Conservation (phyloP, 2,329 filamentous ascomycete species). For the Nakataea oryzae region DNA sequence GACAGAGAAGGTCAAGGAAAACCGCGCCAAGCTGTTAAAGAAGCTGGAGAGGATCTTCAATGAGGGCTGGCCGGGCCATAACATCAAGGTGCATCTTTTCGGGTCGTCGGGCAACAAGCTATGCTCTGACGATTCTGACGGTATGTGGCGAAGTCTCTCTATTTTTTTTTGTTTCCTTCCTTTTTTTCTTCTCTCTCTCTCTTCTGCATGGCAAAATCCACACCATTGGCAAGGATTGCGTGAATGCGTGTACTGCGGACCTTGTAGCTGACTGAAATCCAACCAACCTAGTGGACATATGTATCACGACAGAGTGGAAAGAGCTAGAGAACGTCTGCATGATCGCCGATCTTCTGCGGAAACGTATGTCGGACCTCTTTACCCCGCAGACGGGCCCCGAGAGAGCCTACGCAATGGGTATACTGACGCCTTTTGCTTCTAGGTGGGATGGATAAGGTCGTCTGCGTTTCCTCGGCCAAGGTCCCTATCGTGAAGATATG, state of each 20-base stretch:
- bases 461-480: conserved; percentile 89
- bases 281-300: conserved; percentile 71
- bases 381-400: neutral
- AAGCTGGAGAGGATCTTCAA: conserved; percentile 87
- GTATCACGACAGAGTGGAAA: conserved; percentile 86
- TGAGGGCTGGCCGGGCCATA: conserved; percentile 79
- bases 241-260: neutral
- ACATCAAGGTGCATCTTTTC: conserved; percentile 88
- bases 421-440: neutral
- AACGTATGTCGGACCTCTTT: conserved; percentile 48
- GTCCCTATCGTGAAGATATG: conserved; percentile 98
- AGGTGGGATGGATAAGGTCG: conserved; percentile 93
- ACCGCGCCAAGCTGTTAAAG: conserved; percentile 64
- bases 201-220: neutral
- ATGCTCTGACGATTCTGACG: conserved; percentile 92
- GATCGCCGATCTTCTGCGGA: conserved; percentile 75
- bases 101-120: conserved; percentile 95
- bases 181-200: neutral
- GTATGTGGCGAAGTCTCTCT: conserved; percentile 39
- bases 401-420: neutral
- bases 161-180: neutral
- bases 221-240: neutral
- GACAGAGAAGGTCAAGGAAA: conserved; percentile 65
- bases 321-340: conserved; percentile 83
- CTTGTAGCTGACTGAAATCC: neutral